Base-by-base conservation (phyloP, 306 rosid species). In the Neltuma alba region DNA sequence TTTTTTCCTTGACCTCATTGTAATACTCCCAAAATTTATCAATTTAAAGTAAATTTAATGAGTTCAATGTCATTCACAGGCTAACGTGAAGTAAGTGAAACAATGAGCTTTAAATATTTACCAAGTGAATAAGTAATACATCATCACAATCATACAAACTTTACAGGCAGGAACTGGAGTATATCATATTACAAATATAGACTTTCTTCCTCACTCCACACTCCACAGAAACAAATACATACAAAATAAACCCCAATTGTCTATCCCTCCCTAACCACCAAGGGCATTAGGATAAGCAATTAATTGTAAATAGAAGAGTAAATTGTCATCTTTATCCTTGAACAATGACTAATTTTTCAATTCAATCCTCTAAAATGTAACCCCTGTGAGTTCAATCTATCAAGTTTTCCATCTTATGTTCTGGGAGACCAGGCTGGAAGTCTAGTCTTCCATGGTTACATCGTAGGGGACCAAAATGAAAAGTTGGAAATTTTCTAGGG, bases 141-240 rank as follows among this genome's bases (percentile, higher is more conserved):
- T 36, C n/a, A 80, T 55, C 69, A 80, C 77, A 80, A 55, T 80
- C 50, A 65, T 63, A 72, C 82, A 80, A 84, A 73, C 79, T 57
- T 84, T 80, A 80, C 87, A 77, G 76, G 14, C 45, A 64, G 13
- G 28, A 75, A 84, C 27, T 21, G 78, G 75, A 76, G 81, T 70
- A n/a, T 70, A 37, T 37, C 70, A 84, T 75, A 76, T 54, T 42
- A 77, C 84, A 84, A 75, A 79, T 77, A 79, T 77, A 72, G 54
- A 36, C 30, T 70, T 62, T 28, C 27, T 57, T 28, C 54, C 36
- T 67, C 66, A 60, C 28, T 76, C 48, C 58, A 82, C 66, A 69
- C 28, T 76, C 23, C 58, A 82, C 41, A 66, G 33, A 64, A 7
- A 65, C 47, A 65, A 36, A 37, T 66, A 66, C 48, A 66, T 38